Evolutionary conservation across 768 basidiomycete species (phyloP).

Genomic region (Rhizopogon roseolus): DNA sequence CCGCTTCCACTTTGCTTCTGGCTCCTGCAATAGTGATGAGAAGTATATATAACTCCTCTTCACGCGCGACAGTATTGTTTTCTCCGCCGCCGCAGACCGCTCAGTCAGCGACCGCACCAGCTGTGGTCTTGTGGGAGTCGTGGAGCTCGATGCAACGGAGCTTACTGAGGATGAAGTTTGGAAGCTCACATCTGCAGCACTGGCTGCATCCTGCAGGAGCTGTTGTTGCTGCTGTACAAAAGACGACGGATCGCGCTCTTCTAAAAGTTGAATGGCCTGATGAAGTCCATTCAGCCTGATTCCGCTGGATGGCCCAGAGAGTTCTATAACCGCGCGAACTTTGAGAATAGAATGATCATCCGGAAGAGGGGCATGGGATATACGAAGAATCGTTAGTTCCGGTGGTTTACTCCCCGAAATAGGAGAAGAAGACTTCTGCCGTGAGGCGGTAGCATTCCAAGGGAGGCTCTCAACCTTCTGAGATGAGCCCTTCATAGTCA

Average conservation of each 20-base stretch:
- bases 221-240: conserved; percentile 40
- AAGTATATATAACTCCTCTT: conserved; percentile 97
- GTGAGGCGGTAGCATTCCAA: conserved; percentile 63
- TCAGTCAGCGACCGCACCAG: conserved; percentile 38
- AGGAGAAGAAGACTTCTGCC: conserved; percentile 30
- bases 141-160: conserved; percentile 40
- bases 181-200: conserved; percentile 62
- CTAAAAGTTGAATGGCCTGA: conserved; percentile 57
- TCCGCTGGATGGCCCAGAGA: conserved; percentile 70
- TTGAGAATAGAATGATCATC: conserved; percentile 78
- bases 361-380: conserved; percentile 68
- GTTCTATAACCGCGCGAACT: conserved; percentile 75
- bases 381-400: conserved; percentile 52
- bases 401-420: conserved; percentile 35
- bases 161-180: conserved; percentile 58
- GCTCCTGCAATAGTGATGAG: conserved; percentile 93
- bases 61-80: conserved; percentile 81
- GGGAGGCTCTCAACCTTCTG: conserved; percentile 68
- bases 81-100: conserved; percentile 59
- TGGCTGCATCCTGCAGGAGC: conserved; percentile 65
- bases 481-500: conserved; percentile 70
- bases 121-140: conserved; percentile 20
- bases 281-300: conserved; percentile 85
- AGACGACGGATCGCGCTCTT: conserved; percentile 64
- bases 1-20: conserved; percentile 94